Evolutionary conservation across 1,284 basidiomycete genomes (phyloP).

Genomic region (Tetrapyrgos nigripes): DNA sequence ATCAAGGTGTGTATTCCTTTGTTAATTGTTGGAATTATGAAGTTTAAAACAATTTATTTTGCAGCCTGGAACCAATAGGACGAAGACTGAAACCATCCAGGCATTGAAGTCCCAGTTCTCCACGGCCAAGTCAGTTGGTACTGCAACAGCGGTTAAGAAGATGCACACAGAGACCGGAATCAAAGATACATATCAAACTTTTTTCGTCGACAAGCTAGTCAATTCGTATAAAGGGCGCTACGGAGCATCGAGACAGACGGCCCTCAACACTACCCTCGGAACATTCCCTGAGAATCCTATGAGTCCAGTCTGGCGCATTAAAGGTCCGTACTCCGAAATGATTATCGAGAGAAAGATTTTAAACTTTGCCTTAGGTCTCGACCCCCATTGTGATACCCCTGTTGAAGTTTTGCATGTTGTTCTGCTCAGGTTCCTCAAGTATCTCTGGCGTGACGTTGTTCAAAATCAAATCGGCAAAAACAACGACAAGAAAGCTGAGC

Average conservation of each 20-base stretch:
- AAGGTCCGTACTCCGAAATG: conserved; percentile 17
- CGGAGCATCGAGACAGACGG: conserved; percentile 16
- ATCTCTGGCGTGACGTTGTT: conserved; percentile 43
- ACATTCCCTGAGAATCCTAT: conserved; percentile 24
- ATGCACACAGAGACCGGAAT: conserved; percentile 28
- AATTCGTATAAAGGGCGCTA: conserved; percentile 23
- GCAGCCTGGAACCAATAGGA: neutral
- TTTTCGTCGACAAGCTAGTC: conserved; percentile 28
- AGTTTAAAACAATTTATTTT: neutral
- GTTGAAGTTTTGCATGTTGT: conserved; percentile 44
- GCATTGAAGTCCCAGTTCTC: conserved; percentile 23
- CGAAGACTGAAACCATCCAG: conserved; percentile 21
- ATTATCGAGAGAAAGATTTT: neutral
- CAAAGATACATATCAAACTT: conserved; percentile 35
- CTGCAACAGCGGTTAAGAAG: conserved; percentile 23
- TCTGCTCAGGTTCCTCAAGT: conserved; percentile 46
- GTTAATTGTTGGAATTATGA: neutral
- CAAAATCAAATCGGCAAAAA: conserved; percentile 28
- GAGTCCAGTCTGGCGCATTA: conserved; percentile 32
- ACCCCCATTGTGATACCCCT: conserved; percentile 43
- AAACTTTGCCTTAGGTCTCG: conserved; percentile 25
- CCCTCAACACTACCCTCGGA: conserved; percentile 15
- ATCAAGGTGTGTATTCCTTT: neutral
- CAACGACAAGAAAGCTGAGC: neutral
- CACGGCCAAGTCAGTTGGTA: conserved; percentile 19